A percentile compares a stretch with the other conserved stretches of the same genome.
These are phyloP conservation scores for Debaryomyces subglobosus DNA, from an alignment of 1,139 yeast genomes.

Conservation along the genomic window DNA sequence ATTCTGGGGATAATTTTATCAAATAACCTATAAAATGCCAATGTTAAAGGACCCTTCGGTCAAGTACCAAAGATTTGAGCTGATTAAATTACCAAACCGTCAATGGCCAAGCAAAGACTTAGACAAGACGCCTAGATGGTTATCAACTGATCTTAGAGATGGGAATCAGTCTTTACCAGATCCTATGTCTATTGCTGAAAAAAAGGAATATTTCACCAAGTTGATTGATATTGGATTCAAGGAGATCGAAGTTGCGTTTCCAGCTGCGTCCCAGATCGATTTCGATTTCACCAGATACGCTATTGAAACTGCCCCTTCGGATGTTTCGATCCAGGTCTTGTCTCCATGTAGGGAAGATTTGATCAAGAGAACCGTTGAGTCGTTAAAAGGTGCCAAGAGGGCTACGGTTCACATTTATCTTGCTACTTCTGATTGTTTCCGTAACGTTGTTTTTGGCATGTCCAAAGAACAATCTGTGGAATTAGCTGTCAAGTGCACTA, in stretches of 20 bases:
- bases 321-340: slow-evolving; percentile 88
- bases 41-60: slow-evolving; percentile 70
- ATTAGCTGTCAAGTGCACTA: slow-evolving; percentile 82
- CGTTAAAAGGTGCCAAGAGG: slow-evolving; percentile 83
- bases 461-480: slow-evolving; percentile 75
- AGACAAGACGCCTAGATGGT: slow-evolving; percentile 90
- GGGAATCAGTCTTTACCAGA: slow-evolving; percentile 98
- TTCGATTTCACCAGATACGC: slow-evolving; percentile 95
- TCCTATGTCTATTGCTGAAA: slow-evolving; percentile 91
- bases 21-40: background rate
- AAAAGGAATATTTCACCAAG: slow-evolving; percentile 84
- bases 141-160: slow-evolving; percentile 92
- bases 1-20: background rate
- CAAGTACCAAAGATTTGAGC: slow-evolving; percentile 73
- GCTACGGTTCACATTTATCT: slow-evolving; percentile 91
- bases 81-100: slow-evolving; percentile 71
- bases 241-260: slow-evolving; percentile 96
- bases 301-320: slow-evolving; percentile 89
- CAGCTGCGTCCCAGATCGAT: slow-evolving; percentile 94
- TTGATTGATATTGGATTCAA: slow-evolving; percentile 90
- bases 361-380: slow-evolving; percentile 85
- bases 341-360: slow-evolving; percentile 92
- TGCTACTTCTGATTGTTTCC: slow-evolving; percentile 89
- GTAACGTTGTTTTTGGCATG: slow-evolving; percentile 90
- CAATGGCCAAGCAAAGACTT: slow-evolving; percentile 84